Conservation (phyloP, 2,329 filamentous ascomycete species). For the Pseudovirgaria hyperparasitica region DNA sequence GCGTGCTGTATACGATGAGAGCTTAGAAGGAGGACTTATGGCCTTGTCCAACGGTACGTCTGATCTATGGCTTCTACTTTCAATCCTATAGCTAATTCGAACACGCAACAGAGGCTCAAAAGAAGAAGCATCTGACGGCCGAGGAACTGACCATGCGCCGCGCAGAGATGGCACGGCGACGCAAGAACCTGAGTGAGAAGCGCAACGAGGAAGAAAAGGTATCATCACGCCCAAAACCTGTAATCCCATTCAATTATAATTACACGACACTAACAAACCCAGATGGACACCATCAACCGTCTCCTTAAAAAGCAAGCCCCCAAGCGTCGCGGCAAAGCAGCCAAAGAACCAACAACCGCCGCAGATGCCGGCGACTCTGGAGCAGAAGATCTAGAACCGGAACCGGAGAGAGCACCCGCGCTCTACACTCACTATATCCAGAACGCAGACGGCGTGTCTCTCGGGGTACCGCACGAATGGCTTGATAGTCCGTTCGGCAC, state of each 20-base stretch:
- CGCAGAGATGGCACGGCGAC: conserved; percentile 59
- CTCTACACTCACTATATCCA: conserved; percentile 60
- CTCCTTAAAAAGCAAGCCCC: conserved; percentile 76
- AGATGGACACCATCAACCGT: conserved; percentile 89
- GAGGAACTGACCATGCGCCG: conserved; percentile 63
- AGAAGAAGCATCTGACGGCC: conserved; percentile 59
- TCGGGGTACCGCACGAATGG: conserved; percentile 58
- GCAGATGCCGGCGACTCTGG: conserved; percentile 33
- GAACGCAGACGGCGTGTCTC: conserved; percentile 47
- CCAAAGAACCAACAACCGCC: conserved; percentile 12
- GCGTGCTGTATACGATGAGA: conserved; percentile 42
- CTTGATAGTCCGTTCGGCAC: conserved; percentile 48
- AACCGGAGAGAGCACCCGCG: conserved; percentile 40
- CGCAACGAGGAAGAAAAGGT: conserved; percentile 70
- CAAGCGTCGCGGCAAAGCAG: conserved; percentile 44
- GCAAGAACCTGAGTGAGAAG: conserved; percentile 65
- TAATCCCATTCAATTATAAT: background rate
- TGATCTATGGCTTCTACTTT: conserved; percentile 1
- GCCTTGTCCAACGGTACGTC: conserved; percentile 42
- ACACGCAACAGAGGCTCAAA: conserved; percentile 44
- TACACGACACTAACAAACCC: conserved; percentile 7
- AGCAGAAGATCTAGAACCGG: conserved; percentile 32
- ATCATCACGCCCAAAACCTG: conserved; percentile 6
- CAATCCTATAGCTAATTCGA: conserved; percentile 7
- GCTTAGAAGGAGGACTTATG: conserved; percentile 36